Percentiles rank a stretch among this genome's conserved stretches.
Conservation (phyloP, 352 stramenopile species). For the Phytophthora uliginosa region DNA sequence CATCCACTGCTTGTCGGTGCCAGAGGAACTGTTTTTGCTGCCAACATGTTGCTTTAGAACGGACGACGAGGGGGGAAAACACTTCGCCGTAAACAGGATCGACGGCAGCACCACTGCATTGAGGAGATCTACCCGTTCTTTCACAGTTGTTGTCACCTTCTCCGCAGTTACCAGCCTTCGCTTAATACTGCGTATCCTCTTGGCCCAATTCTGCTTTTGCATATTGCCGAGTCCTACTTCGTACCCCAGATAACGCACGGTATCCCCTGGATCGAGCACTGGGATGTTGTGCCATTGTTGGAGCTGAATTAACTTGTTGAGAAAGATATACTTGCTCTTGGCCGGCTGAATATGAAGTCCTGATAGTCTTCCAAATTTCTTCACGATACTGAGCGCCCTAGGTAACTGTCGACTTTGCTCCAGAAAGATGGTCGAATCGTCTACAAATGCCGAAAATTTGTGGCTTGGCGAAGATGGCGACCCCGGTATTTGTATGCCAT, state of each 20-base stretch:
- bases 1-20: background rate
- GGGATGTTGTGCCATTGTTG: background rate
- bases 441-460: background rate
- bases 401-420: background rate
- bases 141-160: background rate
- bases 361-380: background rate
- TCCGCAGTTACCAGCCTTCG: background rate
- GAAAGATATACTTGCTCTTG: background rate
- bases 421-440: background rate
- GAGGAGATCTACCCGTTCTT: background rate
- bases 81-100: background rate
- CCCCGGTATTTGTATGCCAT: background rate
- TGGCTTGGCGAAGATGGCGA: background rate
- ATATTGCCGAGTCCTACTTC: background rate
- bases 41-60: background rate
- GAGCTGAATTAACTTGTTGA: background rate
- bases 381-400: background rate
- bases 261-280: background rate
- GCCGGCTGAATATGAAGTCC: background rate
- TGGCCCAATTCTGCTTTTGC: background rate
- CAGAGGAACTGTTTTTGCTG: background rate
- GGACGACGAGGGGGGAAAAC: background rate
- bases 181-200: background rate
- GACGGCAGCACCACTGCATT: background rate
- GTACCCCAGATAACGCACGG: background rate